Conservation (phyloP, 2,329 filamentous ascomycete species). For the Bipolaris oryzae region DNA sequence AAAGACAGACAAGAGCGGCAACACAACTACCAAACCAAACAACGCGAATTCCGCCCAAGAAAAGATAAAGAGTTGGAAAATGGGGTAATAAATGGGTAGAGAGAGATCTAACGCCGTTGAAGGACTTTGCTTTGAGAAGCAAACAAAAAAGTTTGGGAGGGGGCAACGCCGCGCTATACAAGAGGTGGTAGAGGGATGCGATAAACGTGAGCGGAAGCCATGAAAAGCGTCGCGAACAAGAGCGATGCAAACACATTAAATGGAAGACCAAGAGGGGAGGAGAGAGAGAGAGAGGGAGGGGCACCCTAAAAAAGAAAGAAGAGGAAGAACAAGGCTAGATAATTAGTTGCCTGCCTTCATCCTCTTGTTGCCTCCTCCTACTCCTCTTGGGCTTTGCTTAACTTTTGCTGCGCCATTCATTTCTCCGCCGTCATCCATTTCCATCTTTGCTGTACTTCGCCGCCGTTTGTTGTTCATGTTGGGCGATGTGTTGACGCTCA, state of each 20-base stretch:
- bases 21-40: background rate
- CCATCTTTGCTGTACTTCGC: constrained; percentile 65
- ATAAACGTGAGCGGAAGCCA: constrained; percentile 8
- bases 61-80: constrained; percentile 3
- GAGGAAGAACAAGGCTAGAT: background rate
- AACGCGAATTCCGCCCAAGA: constrained; percentile 3
- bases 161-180: constrained; percentile 40
- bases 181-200: constrained; percentile 11
- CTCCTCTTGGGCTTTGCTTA: constrained; percentile 57
- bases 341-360: constrained; percentile 39
- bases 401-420: constrained; percentile 53
- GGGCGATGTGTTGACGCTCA: constrained; percentile 67
- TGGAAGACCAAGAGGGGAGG: no score
- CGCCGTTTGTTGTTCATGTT: constrained; percentile 65
- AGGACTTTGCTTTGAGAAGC: constrained; percentile 8
- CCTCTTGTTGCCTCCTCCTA: constrained; percentile 43
- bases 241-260: background rate
- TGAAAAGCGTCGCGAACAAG: constrained; percentile 7
- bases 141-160: background rate
- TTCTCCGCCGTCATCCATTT: constrained; percentile 58
- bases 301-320: background rate
- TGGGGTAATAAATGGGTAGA: constrained; percentile 10
- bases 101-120: constrained; percentile 13
- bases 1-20: background rate
- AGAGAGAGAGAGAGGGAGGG: background rate